Evolutionary conservation across 2,329 filamentous ascomycete species (phyloP), one percentile per base, ranked within the genome.

Genomic region (Thermothelomyces thermophilus): DNA sequence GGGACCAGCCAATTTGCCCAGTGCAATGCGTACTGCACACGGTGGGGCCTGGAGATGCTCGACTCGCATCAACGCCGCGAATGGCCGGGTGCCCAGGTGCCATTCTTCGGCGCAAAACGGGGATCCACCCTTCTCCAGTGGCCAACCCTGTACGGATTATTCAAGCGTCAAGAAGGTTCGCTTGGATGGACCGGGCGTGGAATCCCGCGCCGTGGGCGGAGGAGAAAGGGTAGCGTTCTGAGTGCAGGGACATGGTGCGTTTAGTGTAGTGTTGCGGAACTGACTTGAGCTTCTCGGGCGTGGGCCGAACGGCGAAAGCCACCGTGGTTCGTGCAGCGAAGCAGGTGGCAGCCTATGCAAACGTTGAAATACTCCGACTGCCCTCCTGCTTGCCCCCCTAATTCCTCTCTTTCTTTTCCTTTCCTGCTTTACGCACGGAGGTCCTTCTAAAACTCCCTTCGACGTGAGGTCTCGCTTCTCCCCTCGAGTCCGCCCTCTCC

Each of bases 371-470:
- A 60, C 51, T n/a, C 54, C 59, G 56, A 48, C 54, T 50, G 46
- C 58, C 58, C 60, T 31, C 54, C 50, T 31, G 39, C 24, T 42
- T 45, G 48, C 42, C 48, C 46, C 56, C 50, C 34, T 10, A 28
- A 31, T n/a, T 19, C 46, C 56, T 53, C 50, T 59, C 60, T 62
- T 46, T 60, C 19, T 14, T 20, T 61, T 63, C 61, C 63, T 62
- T 64, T 63, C 64, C 65, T 61, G 58, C 63, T 64, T 64, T 64
- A 75, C 73, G 73, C 72, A 73, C 72, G 73, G 72, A 73, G 73
- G 73, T 59, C 61, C 42, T 69, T 69, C 66, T 63, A 64, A 66
- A 65, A 65, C 65, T 64, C 69, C 64, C 66, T 69, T 68, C 64
- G 66, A 70, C 71, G 73, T 76, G 73, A 68, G 71, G 71, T 74